phyloP scores from a whole-genome alignment of 2,329 filamentous ascomycete species.

The Sporothrix sp. region DNA sequence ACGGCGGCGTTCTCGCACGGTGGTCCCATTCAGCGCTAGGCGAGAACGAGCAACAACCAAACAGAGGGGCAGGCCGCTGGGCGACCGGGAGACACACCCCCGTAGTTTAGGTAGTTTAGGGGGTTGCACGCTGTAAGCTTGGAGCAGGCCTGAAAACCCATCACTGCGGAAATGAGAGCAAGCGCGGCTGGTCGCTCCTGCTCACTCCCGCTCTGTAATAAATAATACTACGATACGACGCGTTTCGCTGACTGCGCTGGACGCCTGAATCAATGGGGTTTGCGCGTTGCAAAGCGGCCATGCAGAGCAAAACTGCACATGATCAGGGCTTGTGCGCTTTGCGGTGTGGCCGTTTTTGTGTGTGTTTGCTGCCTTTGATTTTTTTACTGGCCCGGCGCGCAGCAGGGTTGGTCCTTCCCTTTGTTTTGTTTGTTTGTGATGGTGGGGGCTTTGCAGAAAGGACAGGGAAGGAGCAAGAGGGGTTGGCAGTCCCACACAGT shows the following conservation, averaged over 20 bases:
- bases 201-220: no score
- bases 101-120: no score
- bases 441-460: slow-evolving; percentile 9
- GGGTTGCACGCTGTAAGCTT: no score
- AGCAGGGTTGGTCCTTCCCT: not conserved
- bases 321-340: no score
- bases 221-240: no score
- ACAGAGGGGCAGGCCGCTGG: not conserved
- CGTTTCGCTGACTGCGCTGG: no score
- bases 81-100: no score
- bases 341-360: not conserved
- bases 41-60: not conserved
- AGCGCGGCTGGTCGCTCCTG: no score
- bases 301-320: no score
- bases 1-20: not conserved
- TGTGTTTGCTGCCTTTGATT: not conserved
- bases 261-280: no score
- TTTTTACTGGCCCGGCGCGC: not conserved
- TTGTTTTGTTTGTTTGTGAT: slow-evolving; percentile 16
- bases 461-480: slow-evolving; percentile 1
- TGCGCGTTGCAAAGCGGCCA: no score
- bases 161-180: not conserved
- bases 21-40: slow-evolving; percentile 8
- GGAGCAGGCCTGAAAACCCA: not conserved
- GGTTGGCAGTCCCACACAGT: slow-evolving; percentile 8